Conservation (phyloP, 1,139 yeast species). For the Blastobotrys arbuscula region DNA sequence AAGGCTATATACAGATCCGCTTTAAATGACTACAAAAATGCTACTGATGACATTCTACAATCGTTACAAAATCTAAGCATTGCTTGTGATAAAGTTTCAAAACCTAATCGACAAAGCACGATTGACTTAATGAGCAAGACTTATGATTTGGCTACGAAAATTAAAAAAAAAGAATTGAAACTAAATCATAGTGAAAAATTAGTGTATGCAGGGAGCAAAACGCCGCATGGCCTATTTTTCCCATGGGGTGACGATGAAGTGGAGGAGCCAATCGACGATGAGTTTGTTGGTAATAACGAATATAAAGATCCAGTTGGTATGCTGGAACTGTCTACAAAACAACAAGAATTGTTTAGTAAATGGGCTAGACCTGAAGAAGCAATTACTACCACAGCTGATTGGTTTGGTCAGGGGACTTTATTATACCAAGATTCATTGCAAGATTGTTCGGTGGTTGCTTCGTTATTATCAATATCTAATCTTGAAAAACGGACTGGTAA, state of each 20-base stretch:
- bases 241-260: constrained; percentile 28
- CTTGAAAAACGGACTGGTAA: constrained; percentile 22
- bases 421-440: constrained; percentile 52
- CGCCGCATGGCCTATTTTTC: constrained; percentile 19
- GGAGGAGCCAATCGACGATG: constrained; percentile 11
- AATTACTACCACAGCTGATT: constrained; percentile 14
- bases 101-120: constrained; percentile 5
- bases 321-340: constrained; percentile 19
- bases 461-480: constrained; percentile 44
- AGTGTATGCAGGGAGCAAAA: constrained; percentile 24
- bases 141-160: constrained; percentile 18
- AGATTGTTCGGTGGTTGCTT: constrained; percentile 76
- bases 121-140: constrained; percentile 7
- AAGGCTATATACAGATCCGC: constrained; percentile 24
- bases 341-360: constrained; percentile 18
- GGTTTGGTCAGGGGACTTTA: constrained; percentile 18
- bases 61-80: constrained; percentile 3
- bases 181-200: constrained; percentile 20
- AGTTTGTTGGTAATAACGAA: background rate
- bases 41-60: constrained; percentile 16
- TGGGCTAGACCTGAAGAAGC: constrained; percentile 28
- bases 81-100: constrained; percentile 6
- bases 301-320: constrained; percentile 22
- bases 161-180: constrained; percentile 16
- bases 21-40: constrained; percentile 21